phyloP scores from a whole-genome alignment of 2,329 filamentous ascomycete species.

The Fusarium sp. region DNA sequence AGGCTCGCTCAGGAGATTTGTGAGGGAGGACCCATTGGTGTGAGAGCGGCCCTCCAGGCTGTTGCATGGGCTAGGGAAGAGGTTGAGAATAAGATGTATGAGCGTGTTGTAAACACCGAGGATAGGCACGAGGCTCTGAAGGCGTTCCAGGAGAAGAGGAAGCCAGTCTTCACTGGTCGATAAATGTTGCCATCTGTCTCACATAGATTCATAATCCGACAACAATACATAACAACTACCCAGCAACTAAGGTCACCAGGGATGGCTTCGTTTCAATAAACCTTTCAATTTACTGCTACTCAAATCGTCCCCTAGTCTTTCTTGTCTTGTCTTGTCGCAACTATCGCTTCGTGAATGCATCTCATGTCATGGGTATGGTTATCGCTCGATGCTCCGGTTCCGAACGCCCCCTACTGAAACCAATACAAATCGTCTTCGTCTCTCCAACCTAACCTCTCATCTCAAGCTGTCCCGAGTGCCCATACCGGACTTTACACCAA shows the following conservation, averaged over 20 bases:
- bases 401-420: conserved; percentile 20
- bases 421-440: conserved; percentile 6
- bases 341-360: conserved; percentile 18
- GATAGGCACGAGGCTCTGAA: conserved; percentile 89
- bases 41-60: conserved; percentile 83
- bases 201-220: neutral
- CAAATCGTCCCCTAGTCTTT: neutral
- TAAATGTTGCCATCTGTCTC: conserved; percentile 45
- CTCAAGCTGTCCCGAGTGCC: neutral
- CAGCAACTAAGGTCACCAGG: neutral
- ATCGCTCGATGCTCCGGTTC: conserved; percentile 10
- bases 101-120: conserved; percentile 83
- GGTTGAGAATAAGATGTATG: conserved; percentile 89
- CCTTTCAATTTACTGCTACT: neutral
- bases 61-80: conserved; percentile 79
- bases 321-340: conserved; percentile 1
- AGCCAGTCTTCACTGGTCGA: conserved; percentile 68
- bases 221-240: neutral
- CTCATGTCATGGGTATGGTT: conserved; percentile 24
- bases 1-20: conserved; percentile 86
- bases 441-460: neutral
- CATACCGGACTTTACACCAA: neutral
- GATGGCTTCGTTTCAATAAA: neutral
- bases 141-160: conserved; percentile 80
- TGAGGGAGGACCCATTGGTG: conserved; percentile 87